Evolutionary conservation across 2,329 filamentous ascomycete species (phyloP).

Genomic region (Colletotrichum musae): DNA sequence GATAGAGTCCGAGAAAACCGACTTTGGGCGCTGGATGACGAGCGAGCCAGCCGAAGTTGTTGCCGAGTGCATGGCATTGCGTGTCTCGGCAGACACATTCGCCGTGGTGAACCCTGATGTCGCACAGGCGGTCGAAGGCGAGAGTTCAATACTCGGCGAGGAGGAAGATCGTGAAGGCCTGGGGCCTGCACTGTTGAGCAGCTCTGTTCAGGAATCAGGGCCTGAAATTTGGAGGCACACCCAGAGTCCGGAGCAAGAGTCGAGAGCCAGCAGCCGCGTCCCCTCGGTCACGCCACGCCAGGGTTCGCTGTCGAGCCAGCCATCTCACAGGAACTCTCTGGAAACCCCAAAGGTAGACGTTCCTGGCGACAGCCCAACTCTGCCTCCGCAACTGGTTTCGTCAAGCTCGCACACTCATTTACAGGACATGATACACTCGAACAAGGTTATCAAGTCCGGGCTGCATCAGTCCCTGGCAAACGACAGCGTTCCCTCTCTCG

Average conservation of each 20-base stretch:
- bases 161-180: slow-evolving; percentile 51
- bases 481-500: slow-evolving; percentile 70
- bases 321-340: slow-evolving; percentile 62
- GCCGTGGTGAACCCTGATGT: slow-evolving; percentile 31
- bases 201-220: slow-evolving; percentile 49
- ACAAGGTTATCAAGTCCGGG: slow-evolving; percentile 70
- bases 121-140: slow-evolving; percentile 42
- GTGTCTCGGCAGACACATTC: slow-evolving; percentile 50
- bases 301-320: slow-evolving; percentile 66
- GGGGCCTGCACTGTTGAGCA: slow-evolving; percentile 58
- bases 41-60: slow-evolving; percentile 86
- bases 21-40: slow-evolving; percentile 83
- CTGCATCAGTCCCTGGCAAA: slow-evolving; percentile 70
- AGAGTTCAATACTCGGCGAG: slow-evolving; percentile 45
- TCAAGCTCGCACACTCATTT: slow-evolving; percentile 69
- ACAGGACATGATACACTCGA: slow-evolving; percentile 73
- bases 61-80: slow-evolving; percentile 83
- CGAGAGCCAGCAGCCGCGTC: slow-evolving; percentile 55
- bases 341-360: slow-evolving; percentile 49
- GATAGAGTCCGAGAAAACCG: slow-evolving; percentile 83
- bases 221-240: slow-evolving; percentile 68
- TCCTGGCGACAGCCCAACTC: slow-evolving; percentile 73
- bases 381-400: slow-evolving; percentile 65
- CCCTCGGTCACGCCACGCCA: slow-evolving; percentile 57
- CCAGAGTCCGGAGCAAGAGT: slow-evolving; percentile 65